A percentile compares a stretch with the other conserved stretches of the same genome.
These are phyloP conservation scores for Hypsizygus ulmarius DNA, from an alignment of 1,284 basidiomycete genomes.

Conservation along the genomic window DNA sequence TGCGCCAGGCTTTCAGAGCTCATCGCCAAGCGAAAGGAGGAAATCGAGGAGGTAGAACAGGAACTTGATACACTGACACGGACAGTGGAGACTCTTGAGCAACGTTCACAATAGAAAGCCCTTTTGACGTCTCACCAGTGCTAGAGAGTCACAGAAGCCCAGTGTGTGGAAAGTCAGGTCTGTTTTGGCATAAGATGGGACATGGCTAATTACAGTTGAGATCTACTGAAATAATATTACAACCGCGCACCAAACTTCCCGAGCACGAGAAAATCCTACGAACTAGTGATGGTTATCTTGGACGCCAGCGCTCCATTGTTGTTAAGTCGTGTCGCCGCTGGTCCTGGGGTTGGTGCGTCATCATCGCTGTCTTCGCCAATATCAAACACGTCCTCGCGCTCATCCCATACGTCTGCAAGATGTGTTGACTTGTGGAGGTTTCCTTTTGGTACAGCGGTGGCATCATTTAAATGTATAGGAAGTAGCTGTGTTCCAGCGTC, in stretches of 20 bases:
- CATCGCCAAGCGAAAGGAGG: constrained; percentile 45
- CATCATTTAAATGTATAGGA: constrained; percentile 43
- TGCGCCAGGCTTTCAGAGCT: constrained; percentile 46
- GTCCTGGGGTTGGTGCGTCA: constrained; percentile 33
- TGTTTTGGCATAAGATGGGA: no score
- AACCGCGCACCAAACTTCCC: neutral
- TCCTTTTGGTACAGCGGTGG: constrained; percentile 18
- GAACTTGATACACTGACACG: constrained; percentile 36
- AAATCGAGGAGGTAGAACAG: constrained; percentile 45
- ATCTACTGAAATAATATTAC: constrained; percentile 7
- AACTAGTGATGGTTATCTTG: constrained; percentile 20
- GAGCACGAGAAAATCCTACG: constrained; percentile 3
- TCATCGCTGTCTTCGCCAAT: constrained; percentile 63
- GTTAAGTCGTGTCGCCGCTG: constrained; percentile 1
- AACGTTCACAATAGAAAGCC: constrained; percentile 7
- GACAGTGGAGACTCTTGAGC: constrained; percentile 28
- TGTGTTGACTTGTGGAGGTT: constrained; percentile 29
- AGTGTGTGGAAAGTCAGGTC: neutral
- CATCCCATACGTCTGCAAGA: constrained; percentile 72
- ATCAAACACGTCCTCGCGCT: constrained; percentile 72
- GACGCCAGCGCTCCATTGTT: constrained; percentile 14
- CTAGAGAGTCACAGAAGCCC: neutral
- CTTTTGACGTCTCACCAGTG: neutral
- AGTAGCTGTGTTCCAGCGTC: constrained; percentile 56
- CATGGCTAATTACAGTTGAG: constrained; percentile 6